A percentile compares a stretch with the other conserved stretches of the same genome.
Conservation (phyloP, 805 yeast genomes). For the Scheffersomyces ergatensis region DNA sequence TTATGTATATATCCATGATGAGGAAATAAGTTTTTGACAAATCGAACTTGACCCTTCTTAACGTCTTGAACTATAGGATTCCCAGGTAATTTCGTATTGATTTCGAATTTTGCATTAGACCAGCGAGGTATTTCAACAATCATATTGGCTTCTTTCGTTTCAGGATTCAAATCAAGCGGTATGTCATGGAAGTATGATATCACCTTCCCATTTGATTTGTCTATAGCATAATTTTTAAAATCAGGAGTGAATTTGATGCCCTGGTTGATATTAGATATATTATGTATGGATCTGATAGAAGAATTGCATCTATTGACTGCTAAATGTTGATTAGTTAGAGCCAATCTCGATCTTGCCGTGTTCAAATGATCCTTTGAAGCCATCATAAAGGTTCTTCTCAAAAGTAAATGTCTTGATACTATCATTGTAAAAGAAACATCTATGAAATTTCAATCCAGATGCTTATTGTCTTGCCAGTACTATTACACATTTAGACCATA, state of each 20-base stretch:
- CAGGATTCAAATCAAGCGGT: slow-evolving; percentile 50
- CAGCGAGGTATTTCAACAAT: slow-evolving; percentile 56
- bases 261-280: slow-evolving; percentile 8
- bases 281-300: background rate
- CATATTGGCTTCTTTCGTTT: slow-evolving; percentile 41
- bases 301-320: slow-evolving; percentile 3
- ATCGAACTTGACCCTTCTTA: slow-evolving; percentile 94
- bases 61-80: slow-evolving; percentile 80
- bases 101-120: slow-evolving; percentile 83
- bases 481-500: no score
- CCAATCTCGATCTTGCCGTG: slow-evolving; percentile 7
- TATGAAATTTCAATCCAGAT: no score
- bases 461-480: no score
- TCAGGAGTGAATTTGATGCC: slow-evolving; percentile 35
- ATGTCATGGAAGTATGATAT: slow-evolving; percentile 74
- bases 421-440: no score
- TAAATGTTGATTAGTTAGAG: slow-evolving; percentile 10
- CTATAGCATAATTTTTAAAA: slow-evolving; percentile 44
- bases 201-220: slow-evolving; percentile 38
- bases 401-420: no score
- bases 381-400: no score
- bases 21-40: slow-evolving; percentile 96
- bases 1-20: slow-evolving; percentile 98
- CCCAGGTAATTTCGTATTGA: slow-evolving; percentile 51
- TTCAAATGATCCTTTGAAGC: background rate